Evolutionary conservation across 2,329 filamentous ascomycete species (phyloP), one percentile per base, ranked within the genome.

Genomic region (Nannizziopsis arthrosporioides): DNA sequence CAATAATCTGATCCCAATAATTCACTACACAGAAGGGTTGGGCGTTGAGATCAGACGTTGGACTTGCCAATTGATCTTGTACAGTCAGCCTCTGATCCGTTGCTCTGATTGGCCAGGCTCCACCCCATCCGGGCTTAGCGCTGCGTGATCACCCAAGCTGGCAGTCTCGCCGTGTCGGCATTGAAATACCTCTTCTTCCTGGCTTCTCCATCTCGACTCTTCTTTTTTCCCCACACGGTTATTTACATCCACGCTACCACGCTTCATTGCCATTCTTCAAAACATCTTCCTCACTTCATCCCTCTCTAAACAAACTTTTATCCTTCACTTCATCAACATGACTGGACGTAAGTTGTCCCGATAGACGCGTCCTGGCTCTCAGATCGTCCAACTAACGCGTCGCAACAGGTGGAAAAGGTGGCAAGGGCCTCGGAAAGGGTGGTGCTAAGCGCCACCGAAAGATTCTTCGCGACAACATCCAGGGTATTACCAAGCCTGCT

Each of bases 381-480:
- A 7, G 10, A 14, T 11, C 12, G 34, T 11, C 10, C 15, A 8
- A 66, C 73, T 80, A 63, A 80, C 73, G 58, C 59, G 61, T 62
- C 49, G 37, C 51, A 54, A 55, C 54, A 92, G 86, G 86, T 70
- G 87, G 87, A 71, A 93, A 94, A 76, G 88, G 88, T 73, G 89
- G 89, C 70, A 94, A 94, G 82, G 89, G 88, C 70, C 87, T 94
- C 73, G 89, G 89, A 71, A 94, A 94, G 82, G 89, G 89, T 59
- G 89, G 89, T 72, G 90, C 90, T 74, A 96, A 95, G 85, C 89
- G 89, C 74, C 89, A 95, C 77, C 83, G 90, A 67, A 95, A 95
- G 85, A 95, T 95, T 78, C 80, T 95, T 72, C 87, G 89, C 74
- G 89, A 94, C 84, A 95, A 94, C 85, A 95, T 95, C 68, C 89